phyloP scores from a whole-genome alignment of 768 basidiomycete species.

The Boletales sp. region DNA sequence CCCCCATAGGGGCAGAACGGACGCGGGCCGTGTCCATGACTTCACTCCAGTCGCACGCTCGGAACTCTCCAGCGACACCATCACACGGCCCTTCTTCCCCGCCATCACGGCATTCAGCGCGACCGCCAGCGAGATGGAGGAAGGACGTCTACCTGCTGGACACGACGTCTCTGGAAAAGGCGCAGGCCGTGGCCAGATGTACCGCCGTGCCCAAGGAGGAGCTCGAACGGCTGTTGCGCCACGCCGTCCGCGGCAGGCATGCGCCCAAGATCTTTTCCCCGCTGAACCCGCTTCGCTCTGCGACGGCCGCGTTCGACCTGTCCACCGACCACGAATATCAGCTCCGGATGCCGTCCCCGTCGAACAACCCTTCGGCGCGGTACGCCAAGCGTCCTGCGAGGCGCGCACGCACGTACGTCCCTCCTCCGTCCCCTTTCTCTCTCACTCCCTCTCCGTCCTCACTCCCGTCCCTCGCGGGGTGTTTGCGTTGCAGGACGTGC shows the following conservation, averaged over 20 bases:
- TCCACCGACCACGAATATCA: constrained; percentile 15
- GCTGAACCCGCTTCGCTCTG: constrained; percentile 27
- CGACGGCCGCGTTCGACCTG: constrained; percentile 10
- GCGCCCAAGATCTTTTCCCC: constrained; percentile 29
- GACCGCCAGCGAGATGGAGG: constrained; percentile 4
- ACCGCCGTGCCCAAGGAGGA: constrained; percentile 12
- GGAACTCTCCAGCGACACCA: not conserved
- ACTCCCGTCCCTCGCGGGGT: not conserved
- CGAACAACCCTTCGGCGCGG: constrained; percentile 17
- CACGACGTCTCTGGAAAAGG: not conserved
- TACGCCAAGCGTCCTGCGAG: constrained; percentile 14
- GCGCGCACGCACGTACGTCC: constrained; percentile 28
- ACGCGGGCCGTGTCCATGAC: constrained; percentile 18
- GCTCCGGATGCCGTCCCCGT: constrained; percentile 21
- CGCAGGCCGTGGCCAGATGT: not conserved
- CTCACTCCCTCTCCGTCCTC: too few relatives aligned
- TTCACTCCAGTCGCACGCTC: constrained; percentile 8
- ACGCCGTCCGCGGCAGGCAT: constrained; percentile 22
- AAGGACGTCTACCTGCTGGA: not conserved
- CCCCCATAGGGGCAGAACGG: constrained; percentile 32
- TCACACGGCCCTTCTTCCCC: not conserved
- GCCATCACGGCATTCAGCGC: constrained; percentile 9
- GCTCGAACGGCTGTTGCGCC: constrained; percentile 24
- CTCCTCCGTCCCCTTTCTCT: not conserved
- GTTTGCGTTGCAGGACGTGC: constrained; percentile 17